Evolutionary conservation across 176 grass and related monocot genomes (phyloP).

Genomic region (Poa annua): DNA sequence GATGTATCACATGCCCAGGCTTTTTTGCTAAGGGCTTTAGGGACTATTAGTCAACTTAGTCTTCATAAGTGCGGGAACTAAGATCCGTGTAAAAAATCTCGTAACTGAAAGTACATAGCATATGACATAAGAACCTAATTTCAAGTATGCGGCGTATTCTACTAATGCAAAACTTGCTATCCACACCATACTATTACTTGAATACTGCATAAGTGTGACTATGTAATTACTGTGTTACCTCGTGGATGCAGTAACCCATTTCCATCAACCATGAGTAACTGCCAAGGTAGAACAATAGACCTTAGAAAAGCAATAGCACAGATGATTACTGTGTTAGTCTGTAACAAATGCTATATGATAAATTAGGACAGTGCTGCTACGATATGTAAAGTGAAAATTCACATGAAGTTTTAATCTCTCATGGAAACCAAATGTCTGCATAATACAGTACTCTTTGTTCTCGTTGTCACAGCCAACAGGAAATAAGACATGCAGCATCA

Average conservation of each 20-base stretch:
- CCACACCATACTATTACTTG: background rate
- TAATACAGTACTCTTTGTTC: background rate
- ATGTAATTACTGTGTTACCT: slow-evolving; percentile 44
- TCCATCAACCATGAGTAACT: slow-evolving; percentile 98
- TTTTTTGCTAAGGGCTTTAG: background rate
- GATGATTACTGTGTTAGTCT: background rate
- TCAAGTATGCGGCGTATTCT: background rate
- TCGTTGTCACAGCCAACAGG: background rate
- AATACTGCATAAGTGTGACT: background rate
- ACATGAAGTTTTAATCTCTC: background rate
- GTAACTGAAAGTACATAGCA: background rate
- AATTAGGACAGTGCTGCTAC: background rate
- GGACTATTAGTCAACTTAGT: background rate
- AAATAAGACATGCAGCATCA: background rate
- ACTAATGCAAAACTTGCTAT: slow-evolving; percentile 16
- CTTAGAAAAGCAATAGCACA: slow-evolving; percentile 28
- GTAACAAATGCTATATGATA: background rate
- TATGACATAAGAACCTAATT: slow-evolving; percentile 34
- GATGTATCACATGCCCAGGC: background rate
- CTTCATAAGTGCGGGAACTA: background rate
- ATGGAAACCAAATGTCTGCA: slow-evolving; percentile 2
- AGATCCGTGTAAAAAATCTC: background rate
- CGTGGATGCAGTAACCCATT: slow-evolving; percentile 96
- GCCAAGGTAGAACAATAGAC: slow-evolving; percentile 30
- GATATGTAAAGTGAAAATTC: slow-evolving; percentile 1